Evolutionary conservation across 345 rosid species (phyloP).

Genomic region (Euphorbia lathyris): DNA sequence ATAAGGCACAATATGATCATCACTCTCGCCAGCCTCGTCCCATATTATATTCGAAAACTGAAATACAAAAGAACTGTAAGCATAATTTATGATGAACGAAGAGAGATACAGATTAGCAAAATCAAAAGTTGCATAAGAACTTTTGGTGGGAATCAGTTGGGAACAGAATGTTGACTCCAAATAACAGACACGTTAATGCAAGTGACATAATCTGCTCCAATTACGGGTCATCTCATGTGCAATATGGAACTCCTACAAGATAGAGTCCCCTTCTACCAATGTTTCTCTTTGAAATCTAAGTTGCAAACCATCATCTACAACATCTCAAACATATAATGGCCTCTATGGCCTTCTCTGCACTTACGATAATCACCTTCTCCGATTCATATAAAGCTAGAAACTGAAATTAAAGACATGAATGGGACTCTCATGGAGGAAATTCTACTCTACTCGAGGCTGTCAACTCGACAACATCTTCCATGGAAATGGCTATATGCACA

Average conservation of each 20-base stretch:
- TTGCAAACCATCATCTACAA: no score
- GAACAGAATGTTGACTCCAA: background rate
- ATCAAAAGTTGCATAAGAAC: background rate
- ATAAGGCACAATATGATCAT: conserved; percentile 78
- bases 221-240: no score
- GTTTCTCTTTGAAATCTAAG: no score
- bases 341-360: background rate
- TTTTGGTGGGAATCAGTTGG: background rate
- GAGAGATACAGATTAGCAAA: background rate
- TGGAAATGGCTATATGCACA: background rate
- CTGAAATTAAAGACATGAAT: background rate
- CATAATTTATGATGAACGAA: conserved; percentile 11
- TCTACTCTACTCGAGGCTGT: background rate
- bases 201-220: no score
- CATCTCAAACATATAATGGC: no score
- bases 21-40: conserved; percentile 66
- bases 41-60: conserved; percentile 89
- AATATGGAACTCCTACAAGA: no score
- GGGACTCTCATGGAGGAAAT: background rate
- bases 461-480: background rate
- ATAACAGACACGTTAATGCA: no score
- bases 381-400: background rate
- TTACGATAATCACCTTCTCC: background rate
- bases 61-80: conserved; percentile 21
- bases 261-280: no score